A percentile compares a stretch with the other conserved stretches of the same genome.
phyloP scores from a whole-genome alignment of 106 monocot species.

The Allium cepa region DNA sequence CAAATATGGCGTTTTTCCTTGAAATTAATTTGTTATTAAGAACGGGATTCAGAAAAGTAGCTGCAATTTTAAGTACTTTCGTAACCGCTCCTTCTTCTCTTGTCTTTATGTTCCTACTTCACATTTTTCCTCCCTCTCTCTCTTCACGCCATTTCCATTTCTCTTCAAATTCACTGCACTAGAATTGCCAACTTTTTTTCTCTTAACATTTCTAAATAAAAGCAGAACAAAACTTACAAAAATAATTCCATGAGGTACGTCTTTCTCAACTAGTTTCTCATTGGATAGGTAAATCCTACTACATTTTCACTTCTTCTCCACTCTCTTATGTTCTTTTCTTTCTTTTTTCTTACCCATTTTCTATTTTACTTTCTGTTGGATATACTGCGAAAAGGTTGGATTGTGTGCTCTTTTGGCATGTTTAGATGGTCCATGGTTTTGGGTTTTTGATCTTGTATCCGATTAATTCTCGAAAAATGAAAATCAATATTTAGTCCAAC shows the following conservation, averaged over 20 bases:
- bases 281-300: neutral
- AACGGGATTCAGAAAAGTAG: neutral
- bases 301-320: neutral
- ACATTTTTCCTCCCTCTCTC: neutral
- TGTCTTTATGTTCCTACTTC: neutral
- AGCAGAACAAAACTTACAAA: neutral
- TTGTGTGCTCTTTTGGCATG: no score
- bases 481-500: neutral
- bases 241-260: neutral
- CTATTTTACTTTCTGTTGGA: no score
- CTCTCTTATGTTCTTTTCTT: neutral
- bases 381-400: no score
- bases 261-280: constrained; percentile 1
- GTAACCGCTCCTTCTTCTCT: neutral
- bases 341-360: neutral
- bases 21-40: neutral
- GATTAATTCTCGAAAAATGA: neutral
- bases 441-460: neutral
- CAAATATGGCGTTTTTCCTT: no score
- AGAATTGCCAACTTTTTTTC: neutral
- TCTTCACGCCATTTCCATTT: constrained; percentile 1
- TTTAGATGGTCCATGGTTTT: neutral
- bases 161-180: neutral
- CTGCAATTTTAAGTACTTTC: neutral
- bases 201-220: neutral